Evolutionary conservation across 768 basidiomycete genomes (phyloP), one percentile per base, ranked within the genome.

Genomic region (Atractiella rhizophila): DNA sequence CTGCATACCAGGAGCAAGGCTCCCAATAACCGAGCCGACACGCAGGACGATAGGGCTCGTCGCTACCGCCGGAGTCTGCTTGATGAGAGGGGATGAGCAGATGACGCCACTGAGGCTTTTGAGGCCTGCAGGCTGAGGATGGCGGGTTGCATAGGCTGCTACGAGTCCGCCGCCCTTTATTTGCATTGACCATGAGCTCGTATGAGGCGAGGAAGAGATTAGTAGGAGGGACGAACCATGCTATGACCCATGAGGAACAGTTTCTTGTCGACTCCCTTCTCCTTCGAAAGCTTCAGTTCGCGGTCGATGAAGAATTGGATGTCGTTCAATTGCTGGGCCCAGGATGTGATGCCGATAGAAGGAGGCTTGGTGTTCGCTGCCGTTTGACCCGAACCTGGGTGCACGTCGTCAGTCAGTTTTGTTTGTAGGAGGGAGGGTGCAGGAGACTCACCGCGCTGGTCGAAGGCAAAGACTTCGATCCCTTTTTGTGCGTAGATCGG

Each of bases 161-260:
- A 28, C 29, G 19, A 48, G 26, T 7, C 35, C 50, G 23, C 50
- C 50, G 16, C 50, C 50, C 50, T 46, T 48, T 30, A 45, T 48
- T 27, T 51, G 47, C 4, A 45, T 44, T 7, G 7, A 11, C 23
- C 5, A 2, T 7, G 0, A 6, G 1, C 23, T 15, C 4, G 21
- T 21, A 15, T 1, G 11, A 9, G n/a, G n/a, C 9, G 12, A 30
- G 19, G 15, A 24, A 34, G 37, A 20, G 8, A 7, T 13, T 12
- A 8, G 9, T 9, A 25, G 23, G 6, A 6, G 10, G 5, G 7
- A 9, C 12, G 35, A 7, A 18, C 9, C 10, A 36, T 10, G 20
- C 34, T 28, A 27, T 29, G 3, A 35, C 38, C 47, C 28, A 38
- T 45, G 28, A 48, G 39, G 40, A 38, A 50, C n/a, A 51, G 19